Conservation (phyloP, 1,139 yeast species). For the Spencermartinsiella ligniputridi region DNA sequence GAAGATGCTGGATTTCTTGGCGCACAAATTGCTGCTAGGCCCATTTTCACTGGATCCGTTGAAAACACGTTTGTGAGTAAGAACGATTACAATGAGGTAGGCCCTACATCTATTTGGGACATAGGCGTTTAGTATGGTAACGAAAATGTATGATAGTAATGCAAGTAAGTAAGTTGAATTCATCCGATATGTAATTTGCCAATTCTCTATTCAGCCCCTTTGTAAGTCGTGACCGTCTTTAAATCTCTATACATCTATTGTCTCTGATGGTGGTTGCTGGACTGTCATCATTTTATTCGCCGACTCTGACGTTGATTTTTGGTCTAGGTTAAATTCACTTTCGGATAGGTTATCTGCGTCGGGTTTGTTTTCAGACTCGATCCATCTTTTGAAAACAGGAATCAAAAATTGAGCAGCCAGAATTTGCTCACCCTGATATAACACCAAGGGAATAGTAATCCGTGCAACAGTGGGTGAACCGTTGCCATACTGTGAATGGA, state of each 20-base stretch:
- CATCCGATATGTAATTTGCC: too few relatives aligned
- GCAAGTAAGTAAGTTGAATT: too few relatives aligned
- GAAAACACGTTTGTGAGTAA: conserved; percentile 67
- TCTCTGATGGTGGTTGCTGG: too few relatives aligned
- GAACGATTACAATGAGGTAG: conserved; percentile 71
- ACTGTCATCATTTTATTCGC: background rate
- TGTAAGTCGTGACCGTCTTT: too few relatives aligned
- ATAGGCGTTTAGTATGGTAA: conserved; percentile 21
- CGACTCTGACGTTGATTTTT: background rate
- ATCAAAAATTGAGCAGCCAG: conserved; percentile 68
- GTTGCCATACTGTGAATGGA: conserved; percentile 75
- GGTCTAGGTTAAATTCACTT: background rate
- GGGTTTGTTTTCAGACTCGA: conserved; percentile 2
- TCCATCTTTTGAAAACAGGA: conserved; percentile 24
- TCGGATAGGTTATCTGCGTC: conserved; percentile 2
- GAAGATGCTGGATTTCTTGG: conserved; percentile 78
- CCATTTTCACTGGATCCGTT: conserved; percentile 55
- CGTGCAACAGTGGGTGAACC: conserved; percentile 59
- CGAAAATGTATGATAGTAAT: too few relatives aligned
- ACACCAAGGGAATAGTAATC: conserved; percentile 71
- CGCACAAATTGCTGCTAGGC: conserved; percentile 83
- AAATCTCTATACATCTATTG: too few relatives aligned
- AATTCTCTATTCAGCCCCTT: too few relatives aligned
- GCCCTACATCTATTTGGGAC: conserved; percentile 64
- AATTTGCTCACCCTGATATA: conserved; percentile 85